Conservation (phyloP, 2,329 filamentous ascomycete species). For the Aspergillus ruber region DNA sequence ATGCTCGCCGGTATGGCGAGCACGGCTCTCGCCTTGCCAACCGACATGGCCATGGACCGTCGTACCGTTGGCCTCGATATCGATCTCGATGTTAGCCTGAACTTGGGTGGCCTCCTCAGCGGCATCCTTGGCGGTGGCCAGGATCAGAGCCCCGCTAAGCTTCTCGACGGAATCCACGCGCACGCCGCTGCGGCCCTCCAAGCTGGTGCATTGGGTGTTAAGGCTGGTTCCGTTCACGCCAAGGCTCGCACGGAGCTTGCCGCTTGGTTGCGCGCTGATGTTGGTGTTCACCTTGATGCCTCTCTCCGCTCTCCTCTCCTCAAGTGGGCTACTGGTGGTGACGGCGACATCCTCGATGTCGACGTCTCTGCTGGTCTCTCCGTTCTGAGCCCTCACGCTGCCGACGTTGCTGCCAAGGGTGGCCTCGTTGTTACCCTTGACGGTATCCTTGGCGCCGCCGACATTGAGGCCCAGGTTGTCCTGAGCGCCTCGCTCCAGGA, state of each 20-base stretch:
- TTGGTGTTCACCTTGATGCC: conserved; percentile 15
- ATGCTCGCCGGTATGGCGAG: conserved; percentile 29
- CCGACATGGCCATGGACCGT: conserved; percentile 19
- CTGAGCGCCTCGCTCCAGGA: conserved; percentile 24
- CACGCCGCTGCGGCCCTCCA: conserved; percentile 30
- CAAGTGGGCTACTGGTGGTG: conserved; percentile 26
- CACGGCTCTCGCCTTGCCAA: conserved; percentile 25
- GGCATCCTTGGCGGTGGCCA: conserved; percentile 19
- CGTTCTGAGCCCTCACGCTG: conserved; percentile 28
- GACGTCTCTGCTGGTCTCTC: conserved; percentile 25
- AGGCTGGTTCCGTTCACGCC: conserved; percentile 20
- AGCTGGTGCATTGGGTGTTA: conserved; percentile 30
- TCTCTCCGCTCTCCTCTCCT: conserved; percentile 24
- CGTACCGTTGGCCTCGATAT: conserved; percentile 18
- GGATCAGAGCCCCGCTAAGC: conserved; percentile 9
- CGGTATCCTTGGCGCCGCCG: conserved; percentile 26
- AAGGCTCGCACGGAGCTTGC: conserved; percentile 23
- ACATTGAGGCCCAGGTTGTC: conserved; percentile 23
- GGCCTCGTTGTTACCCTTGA: conserved; percentile 31
- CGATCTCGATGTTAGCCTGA: conserved; percentile 12
- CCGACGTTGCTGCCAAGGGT: conserved; percentile 30
- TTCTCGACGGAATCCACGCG: conserved; percentile 26
- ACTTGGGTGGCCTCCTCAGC: conserved; percentile 17
- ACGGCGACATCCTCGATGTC: conserved; percentile 16
- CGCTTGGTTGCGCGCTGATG: conserved; percentile 22